Conservation (phyloP, 192 early-diverging fungal genomes). For the Rhizoclosmatium globosum region DNA sequence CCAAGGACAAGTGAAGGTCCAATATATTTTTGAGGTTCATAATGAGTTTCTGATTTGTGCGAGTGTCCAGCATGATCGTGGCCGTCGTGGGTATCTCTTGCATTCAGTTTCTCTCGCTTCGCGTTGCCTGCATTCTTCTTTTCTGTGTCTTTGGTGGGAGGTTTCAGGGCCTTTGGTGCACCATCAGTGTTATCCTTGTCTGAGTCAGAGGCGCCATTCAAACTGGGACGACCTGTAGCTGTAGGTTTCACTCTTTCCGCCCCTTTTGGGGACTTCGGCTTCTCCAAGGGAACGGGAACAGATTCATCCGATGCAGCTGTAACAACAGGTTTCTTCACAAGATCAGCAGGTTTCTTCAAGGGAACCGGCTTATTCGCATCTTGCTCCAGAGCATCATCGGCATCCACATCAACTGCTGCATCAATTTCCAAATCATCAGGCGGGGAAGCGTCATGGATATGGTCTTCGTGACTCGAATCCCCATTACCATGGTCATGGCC, state of each 20-base stretch:
- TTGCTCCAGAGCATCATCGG: no score
- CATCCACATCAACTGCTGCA: background rate
- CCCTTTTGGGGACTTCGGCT: no score
- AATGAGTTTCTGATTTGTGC: constrained; percentile 36
- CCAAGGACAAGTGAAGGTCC: constrained; percentile 83
- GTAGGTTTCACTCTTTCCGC: no score
- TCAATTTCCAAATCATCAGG: constrained; percentile 6
- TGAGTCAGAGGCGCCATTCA: no score
- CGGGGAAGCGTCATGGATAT: background rate
- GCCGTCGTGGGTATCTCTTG: background rate
- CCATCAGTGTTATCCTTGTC: no score
- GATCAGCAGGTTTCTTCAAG: no score
- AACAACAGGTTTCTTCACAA: no score
- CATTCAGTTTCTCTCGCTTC: background rate
- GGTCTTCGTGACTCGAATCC: background rate
- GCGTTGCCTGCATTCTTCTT: background rate
- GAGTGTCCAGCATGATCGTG: constrained; percentile 14
- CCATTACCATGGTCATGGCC: background rate
- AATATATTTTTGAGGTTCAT: constrained; percentile 66
- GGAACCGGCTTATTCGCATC: no score
- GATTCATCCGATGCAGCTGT: no score
- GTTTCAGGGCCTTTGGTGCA: no score
- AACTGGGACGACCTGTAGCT: no score
- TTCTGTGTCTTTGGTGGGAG: background rate
- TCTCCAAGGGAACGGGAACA: no score